Percentiles rank a stretch among this genome's conserved stretches.
Evolutionary conservation across 371 early-diverging fungal species (phyloP).

Genomic region (Syncephalastrum sp.): DNA sequence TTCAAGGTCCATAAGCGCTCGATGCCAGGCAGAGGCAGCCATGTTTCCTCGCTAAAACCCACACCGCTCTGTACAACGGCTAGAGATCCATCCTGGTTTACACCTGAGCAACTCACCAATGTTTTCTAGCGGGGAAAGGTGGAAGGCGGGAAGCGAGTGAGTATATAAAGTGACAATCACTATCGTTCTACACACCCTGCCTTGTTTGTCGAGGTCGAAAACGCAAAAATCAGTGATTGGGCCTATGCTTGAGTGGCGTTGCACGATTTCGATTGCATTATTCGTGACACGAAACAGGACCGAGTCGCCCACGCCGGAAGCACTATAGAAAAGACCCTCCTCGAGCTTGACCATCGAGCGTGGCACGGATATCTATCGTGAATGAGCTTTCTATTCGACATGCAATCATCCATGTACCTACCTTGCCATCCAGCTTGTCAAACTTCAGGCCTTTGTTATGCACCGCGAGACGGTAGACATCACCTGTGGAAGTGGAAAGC

Average conservation of each 20-base stretch:
- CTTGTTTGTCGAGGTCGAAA: slow-evolving; percentile 75
- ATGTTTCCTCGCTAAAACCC: slow-evolving; percentile 68
- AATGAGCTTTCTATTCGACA: too few relatives aligned
- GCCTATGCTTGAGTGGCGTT: slow-evolving; percentile 59
- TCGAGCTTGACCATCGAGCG: too few relatives aligned
- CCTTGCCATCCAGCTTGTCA: too few relatives aligned
- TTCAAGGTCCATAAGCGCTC: slow-evolving; percentile 69
- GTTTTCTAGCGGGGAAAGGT: slow-evolving; percentile 49
- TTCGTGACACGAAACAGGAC: too few relatives aligned
- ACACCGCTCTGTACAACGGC: slow-evolving; percentile 87
- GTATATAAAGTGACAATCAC: background rate
- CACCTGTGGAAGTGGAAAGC: too few relatives aligned
- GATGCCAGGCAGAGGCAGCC: slow-evolving; percentile 64
- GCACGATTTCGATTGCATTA: too few relatives aligned
- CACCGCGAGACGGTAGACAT: too few relatives aligned
- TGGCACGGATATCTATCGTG: too few relatives aligned
- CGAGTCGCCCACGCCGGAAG: too few relatives aligned
- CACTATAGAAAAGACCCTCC: too few relatives aligned
- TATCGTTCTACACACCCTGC: slow-evolving; percentile 46
- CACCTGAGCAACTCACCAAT: slow-evolving; percentile 86
- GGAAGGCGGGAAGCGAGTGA: background rate
- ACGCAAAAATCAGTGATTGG: slow-evolving; percentile 88
- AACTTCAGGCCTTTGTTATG: too few relatives aligned
- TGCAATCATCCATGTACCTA: too few relatives aligned
- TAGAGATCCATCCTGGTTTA: slow-evolving; percentile 70